A percentile compares a stretch with the other conserved stretches of the same genome.
Conservation (phyloP, 106 monocot species). For the Iris macrosiphon region DNA sequence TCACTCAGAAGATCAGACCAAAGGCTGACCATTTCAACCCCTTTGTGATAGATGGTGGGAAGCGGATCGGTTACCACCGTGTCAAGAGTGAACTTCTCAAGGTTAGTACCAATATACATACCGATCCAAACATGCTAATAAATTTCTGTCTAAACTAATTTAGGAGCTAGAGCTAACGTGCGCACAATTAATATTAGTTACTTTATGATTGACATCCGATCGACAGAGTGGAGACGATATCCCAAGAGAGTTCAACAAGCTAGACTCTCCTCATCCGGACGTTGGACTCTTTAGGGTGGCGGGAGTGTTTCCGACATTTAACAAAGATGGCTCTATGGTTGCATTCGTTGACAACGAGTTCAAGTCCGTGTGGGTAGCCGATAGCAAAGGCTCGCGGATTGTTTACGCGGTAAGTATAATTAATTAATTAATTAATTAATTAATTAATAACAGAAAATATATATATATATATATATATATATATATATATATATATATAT, state of each 20-base stretch:
- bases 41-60: constrained; percentile 3
- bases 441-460: no score
- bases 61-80: neutral
- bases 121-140: no score
- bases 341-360: constrained; percentile 1
- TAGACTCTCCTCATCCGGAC: neutral
- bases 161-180: no score
- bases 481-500: no score
- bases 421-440: no score
- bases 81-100: neutral
- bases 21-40: constrained; percentile 1
- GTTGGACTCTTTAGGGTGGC: neutral
- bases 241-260: constrained; percentile 1
- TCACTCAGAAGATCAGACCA: neutral
- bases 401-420: neutral
- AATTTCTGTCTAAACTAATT: no score
- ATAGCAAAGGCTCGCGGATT: neutral
- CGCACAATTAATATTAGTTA: no score
- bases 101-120: neutral
- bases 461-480: no score
- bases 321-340: neutral
- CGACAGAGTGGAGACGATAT: neutral
- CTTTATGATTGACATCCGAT: no score
- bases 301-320: no score
- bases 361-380: constrained; percentile 1